A percentile compares a stretch with the other conserved stretches of the same genome.
phyloP scores from a whole-genome alignment of 2,329 filamentous ascomycete species.

The Pseudocercospora fuligena region DNA sequence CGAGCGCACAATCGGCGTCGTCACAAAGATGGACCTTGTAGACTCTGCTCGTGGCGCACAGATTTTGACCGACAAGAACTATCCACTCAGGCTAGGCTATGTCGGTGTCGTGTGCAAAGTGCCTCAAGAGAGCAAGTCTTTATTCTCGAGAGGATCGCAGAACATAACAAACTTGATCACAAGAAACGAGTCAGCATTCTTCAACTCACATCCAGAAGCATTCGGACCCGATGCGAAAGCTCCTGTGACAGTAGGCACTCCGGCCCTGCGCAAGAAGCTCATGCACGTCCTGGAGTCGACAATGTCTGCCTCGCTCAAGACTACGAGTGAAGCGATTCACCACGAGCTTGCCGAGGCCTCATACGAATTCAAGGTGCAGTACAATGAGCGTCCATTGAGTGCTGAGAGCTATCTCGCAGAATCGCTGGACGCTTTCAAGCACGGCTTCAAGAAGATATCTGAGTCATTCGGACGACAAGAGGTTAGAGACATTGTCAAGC shows the following conservation, averaged over 20 bases:
- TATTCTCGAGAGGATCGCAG: slow-evolving; percentile 82
- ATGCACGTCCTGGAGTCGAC: slow-evolving; percentile 97
- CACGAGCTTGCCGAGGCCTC: slow-evolving; percentile 96
- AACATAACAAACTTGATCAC: slow-evolving; percentile 82
- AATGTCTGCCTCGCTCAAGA: slow-evolving; percentile 90
- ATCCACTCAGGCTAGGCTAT: slow-evolving; percentile 91
- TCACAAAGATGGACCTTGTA: slow-evolving; percentile 98
- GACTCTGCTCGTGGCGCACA: slow-evolving; percentile 77
- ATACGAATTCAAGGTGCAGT: slow-evolving; percentile 99
- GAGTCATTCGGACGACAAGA: slow-evolving; percentile 87
- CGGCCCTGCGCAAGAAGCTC: slow-evolving; percentile 87
- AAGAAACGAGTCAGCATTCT: slow-evolving; percentile 87
- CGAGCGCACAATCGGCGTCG: slow-evolving; percentile 96
- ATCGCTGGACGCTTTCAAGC: slow-evolving; percentile 94
- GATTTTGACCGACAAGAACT: slow-evolving; percentile 87
- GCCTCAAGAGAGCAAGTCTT: slow-evolving; percentile 65
- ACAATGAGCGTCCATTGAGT: slow-evolving; percentile 92
- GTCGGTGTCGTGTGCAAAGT: slow-evolving; percentile 91
- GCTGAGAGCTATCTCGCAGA: slow-evolving; percentile 97
- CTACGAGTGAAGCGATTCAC: slow-evolving; percentile 87
- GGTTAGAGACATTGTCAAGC: slow-evolving; percentile 86
- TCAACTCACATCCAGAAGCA: slow-evolving; percentile 78
- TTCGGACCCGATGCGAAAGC: slow-evolving; percentile 72
- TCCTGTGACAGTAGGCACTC: slow-evolving; percentile 75
- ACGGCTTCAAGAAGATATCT: slow-evolving; percentile 92